phyloP scores from a whole-genome alignment of 495 filamentous ascomycete species.

The Glonium stellatum region DNA sequence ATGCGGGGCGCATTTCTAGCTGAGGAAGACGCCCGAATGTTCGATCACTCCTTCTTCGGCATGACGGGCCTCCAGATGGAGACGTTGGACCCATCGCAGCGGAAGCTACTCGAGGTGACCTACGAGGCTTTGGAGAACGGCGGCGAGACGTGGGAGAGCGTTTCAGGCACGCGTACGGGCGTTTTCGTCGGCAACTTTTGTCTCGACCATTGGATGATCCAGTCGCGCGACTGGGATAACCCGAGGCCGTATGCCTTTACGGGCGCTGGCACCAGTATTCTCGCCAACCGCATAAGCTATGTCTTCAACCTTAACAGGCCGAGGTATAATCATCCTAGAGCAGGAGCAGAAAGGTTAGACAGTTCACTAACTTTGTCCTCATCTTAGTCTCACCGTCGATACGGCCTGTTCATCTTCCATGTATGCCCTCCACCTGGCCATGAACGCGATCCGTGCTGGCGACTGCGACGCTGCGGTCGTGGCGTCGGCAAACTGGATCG shows the following conservation, averaged over 20 bases:
- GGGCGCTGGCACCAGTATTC: slow-evolving; percentile 3
- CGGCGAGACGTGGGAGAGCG: slow-evolving; percentile 24
- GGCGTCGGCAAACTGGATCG: slow-evolving; percentile 40
- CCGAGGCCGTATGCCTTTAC: neutral
- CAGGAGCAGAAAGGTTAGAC: too few species aligned
- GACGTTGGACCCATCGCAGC: slow-evolving; percentile 17
- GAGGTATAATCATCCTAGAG: too few species aligned
- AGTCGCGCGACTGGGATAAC: slow-evolving; percentile 15
- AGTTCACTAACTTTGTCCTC: too few species aligned
- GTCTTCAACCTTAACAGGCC: slow-evolving; percentile 20
- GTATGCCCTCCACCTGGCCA: slow-evolving; percentile 32
- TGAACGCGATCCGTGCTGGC: slow-evolving; percentile 7
- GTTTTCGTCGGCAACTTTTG: slow-evolving; percentile 18
- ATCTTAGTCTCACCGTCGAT: slow-evolving; percentile 11
- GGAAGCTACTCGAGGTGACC: slow-evolving; percentile 22
- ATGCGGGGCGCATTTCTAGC: slow-evolving; percentile 7
- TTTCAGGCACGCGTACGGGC: slow-evolving; percentile 24
- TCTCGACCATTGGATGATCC: slow-evolving; percentile 10
- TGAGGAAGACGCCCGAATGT: slow-evolving; percentile 12
- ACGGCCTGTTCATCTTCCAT: slow-evolving; percentile 26
- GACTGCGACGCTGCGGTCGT: slow-evolving; percentile 34
- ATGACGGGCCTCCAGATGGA: slow-evolving; percentile 1
- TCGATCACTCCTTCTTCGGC: slow-evolving; percentile 20
- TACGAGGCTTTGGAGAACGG: slow-evolving; percentile 33
- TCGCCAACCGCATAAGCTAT: slow-evolving; percentile 17